Conservation (phyloP, 345 rosid species). For the Xanthoceras sorbifolium region DNA sequence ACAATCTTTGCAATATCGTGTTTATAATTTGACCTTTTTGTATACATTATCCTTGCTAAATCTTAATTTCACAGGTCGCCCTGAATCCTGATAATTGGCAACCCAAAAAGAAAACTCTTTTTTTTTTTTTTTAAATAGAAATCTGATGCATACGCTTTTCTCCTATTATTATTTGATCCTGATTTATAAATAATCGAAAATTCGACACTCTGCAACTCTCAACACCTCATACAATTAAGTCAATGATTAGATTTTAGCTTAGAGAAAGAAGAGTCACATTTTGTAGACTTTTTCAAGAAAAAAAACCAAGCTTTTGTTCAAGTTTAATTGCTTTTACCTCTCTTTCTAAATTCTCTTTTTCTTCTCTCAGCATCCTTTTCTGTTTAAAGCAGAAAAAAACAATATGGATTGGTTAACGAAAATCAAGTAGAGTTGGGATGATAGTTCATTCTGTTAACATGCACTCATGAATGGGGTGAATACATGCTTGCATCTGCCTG, state of each 20-base stretch:
- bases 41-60: no score
- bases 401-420: not conserved
- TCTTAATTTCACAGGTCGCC: no score
- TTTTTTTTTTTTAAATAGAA: no score
- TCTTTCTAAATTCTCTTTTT: slow-evolving; percentile 33
- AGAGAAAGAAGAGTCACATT: not conserved
- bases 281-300: not conserved
- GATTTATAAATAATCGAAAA: not conserved
- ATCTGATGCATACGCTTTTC: no score
- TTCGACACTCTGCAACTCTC: not conserved
- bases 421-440: not conserved
- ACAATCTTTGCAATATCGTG: no score
- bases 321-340: slow-evolving; percentile 30
- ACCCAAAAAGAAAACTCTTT: no score
- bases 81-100: no score
- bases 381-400: slow-evolving; percentile 14
- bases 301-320: not conserved
- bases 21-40: no score
- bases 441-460: not conserved
- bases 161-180: no score
- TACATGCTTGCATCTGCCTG: no score
- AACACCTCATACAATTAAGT: not conserved
- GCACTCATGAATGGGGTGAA: not conserved
- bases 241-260: not conserved
- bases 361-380: slow-evolving; percentile 39